Conservation (phyloP, 495 filamentous ascomycete species). For the Daldinia childiae region DNA sequence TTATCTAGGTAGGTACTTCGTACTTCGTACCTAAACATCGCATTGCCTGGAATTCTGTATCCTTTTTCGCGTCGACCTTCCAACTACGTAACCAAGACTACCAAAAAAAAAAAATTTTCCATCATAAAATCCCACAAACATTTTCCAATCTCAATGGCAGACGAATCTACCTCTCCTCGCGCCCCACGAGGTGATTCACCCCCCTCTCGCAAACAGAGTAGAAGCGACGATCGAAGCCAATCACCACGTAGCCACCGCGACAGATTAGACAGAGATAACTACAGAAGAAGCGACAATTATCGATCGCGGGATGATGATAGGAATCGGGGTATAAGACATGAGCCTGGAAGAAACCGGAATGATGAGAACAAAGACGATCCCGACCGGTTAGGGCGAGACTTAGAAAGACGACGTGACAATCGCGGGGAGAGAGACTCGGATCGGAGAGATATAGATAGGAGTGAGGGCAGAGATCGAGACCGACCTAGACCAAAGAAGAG, state of each 20-base stretch:
- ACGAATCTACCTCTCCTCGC: constrained; percentile 36
- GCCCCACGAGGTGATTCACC: constrained; percentile 36
- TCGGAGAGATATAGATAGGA: constrained; percentile 32
- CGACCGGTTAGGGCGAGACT: constrained; percentile 19
- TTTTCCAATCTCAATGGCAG: constrained; percentile 34
- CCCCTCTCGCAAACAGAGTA: constrained; percentile 34
- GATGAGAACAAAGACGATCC: constrained; percentile 24
- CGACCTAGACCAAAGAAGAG: constrained; percentile 50
- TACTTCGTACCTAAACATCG: not conserved
- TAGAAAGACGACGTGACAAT: constrained; percentile 21
- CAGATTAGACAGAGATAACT: constrained; percentile 29
- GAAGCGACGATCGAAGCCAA: constrained; percentile 41
- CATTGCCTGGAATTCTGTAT: too few species aligned
- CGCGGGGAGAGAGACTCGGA: constrained; percentile 29
- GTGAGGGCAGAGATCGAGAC: constrained; percentile 39
- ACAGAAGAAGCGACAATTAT: constrained; percentile 41
- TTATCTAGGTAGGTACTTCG: not conserved
- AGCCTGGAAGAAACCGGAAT: constrained; percentile 30
- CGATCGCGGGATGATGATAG: constrained; percentile 36
- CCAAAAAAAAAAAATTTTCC: too few species aligned
- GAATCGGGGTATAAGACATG: constrained; percentile 20
- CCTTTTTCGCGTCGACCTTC: not conserved
- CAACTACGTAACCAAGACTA: not conserved
- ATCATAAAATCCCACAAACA: not conserved
- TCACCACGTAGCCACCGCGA: constrained; percentile 40